Conservation (phyloP, 441 rosid genomes). For the Lepidium campestre region DNA sequence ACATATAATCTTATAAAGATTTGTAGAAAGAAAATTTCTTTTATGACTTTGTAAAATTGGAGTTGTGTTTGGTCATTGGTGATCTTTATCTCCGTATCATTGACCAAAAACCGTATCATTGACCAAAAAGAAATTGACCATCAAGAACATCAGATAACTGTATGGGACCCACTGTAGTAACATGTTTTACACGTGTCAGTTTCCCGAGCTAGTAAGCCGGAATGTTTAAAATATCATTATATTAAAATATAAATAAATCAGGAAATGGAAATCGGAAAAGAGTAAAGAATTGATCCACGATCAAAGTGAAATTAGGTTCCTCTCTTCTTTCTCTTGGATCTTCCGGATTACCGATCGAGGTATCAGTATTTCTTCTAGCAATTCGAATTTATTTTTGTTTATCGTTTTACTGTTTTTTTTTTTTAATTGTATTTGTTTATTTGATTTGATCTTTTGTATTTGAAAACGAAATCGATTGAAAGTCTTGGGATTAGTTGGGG, state of each 20-base stretch:
- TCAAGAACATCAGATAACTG: slow-evolving; percentile 17
- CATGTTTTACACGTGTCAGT: slow-evolving; percentile 17
- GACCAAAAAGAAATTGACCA: not conserved
- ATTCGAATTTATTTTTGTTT: not conserved
- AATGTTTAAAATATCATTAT: not conserved
- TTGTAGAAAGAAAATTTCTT: no score
- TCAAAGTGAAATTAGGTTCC: slow-evolving; percentile 26
- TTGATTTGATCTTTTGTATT: slow-evolving; percentile 24
- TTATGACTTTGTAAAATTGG: no score
- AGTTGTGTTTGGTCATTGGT: no score
- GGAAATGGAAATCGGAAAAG: not conserved
- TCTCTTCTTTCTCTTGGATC: slow-evolving; percentile 3
- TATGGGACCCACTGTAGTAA: slow-evolving; percentile 10
- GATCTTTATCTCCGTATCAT: not conserved
- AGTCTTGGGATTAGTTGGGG: not conserved
- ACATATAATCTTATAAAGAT: no score
- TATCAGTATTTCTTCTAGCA: not conserved
- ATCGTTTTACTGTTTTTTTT: not conserved
- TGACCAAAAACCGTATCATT: not conserved
- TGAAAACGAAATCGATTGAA: slow-evolving; percentile 11
- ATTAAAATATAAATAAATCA: not conserved
- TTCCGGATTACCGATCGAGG: not conserved
- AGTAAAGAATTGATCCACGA: slow-evolving; percentile 26
- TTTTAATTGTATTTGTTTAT: not conserved
- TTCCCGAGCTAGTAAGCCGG: not conserved